Evolutionary conservation across 352 stramenopile species (phyloP).

Genomic region (Globisporangium abappressorium): DNA sequence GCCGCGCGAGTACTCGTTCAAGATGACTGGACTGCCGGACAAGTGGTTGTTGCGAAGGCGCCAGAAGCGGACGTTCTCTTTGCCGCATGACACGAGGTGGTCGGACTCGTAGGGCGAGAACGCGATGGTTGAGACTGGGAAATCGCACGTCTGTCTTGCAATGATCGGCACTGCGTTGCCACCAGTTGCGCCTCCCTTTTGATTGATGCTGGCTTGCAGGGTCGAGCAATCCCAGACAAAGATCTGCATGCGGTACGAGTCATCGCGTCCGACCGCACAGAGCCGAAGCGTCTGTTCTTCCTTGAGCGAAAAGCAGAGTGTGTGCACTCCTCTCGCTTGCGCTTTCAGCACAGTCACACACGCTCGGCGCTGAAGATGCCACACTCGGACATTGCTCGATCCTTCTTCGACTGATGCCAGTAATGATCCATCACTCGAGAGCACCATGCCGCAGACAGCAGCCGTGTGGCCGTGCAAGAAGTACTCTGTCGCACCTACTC

Average conservation of each 20-base stretch:
- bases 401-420: constrained; percentile 39
- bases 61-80: constrained; percentile 93
- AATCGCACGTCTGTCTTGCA: constrained; percentile 86
- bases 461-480: constrained; percentile 43
- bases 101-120: constrained; percentile 85
- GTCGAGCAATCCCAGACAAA: constrained; percentile 67
- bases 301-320: constrained; percentile 44
- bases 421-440: constrained; percentile 38
- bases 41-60: constrained; percentile 67
- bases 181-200: not conserved
- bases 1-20: constrained; percentile 88
- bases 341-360: constrained; percentile 50
- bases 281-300: constrained; percentile 30
- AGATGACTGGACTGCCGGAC: constrained; percentile 74
- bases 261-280: constrained; percentile 61
- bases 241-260: constrained; percentile 66
- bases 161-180: constrained; percentile 34
- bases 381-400: constrained; percentile 44
- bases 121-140: constrained; percentile 57
- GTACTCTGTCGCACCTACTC: constrained; percentile 13
- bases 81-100: constrained; percentile 86
- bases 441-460: constrained; percentile 33
- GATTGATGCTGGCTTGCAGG: constrained; percentile 2
- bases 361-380: constrained; percentile 40
- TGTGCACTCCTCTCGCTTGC: constrained; percentile 42